Percentiles rank a stretch among this genome's conserved stretches.
These are phyloP conservation scores for Sugiyamaella lignohabitans DNA, from an alignment of 805 yeast species.

Conservation along the genomic window DNA sequence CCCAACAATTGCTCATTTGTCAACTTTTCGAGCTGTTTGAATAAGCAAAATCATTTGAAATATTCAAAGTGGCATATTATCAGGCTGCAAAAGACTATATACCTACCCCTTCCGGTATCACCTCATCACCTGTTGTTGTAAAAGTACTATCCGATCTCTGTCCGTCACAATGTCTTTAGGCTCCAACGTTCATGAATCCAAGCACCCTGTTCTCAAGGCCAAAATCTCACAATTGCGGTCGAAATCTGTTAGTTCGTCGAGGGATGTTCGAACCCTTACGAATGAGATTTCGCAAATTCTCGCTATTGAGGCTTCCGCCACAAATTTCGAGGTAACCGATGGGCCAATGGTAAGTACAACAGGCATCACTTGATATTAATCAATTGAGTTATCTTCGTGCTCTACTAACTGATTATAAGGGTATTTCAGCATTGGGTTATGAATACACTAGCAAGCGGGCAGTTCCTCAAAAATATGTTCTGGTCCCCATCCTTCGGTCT, in stretches of 20 bases:
- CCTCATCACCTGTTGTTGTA: too few relatives aligned
- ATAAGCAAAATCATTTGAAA: too few relatives aligned
- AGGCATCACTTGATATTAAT: too few relatives aligned
- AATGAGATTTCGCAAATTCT: slow-evolving; percentile 23
- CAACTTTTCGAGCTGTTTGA: too few relatives aligned
- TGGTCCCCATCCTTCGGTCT: slow-evolving; percentile 30
- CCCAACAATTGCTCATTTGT: too few relatives aligned
- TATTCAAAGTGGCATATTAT: too few relatives aligned
- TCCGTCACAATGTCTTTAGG: too few relatives aligned
- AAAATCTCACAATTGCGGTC: slow-evolving; percentile 26
- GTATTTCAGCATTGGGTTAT: slow-evolving; percentile 11
- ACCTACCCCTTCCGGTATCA: too few relatives aligned
- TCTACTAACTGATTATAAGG: slow-evolving; percentile 1
- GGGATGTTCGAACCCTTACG: slow-evolving; percentile 20
- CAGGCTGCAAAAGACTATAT: too few relatives aligned
- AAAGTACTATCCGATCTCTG: too few relatives aligned
- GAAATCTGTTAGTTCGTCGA: slow-evolving; percentile 14
- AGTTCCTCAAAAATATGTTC: slow-evolving; percentile 20
- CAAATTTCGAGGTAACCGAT: slow-evolving; percentile 18
- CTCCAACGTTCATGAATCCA: slow-evolving; percentile 17
- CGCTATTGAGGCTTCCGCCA: slow-evolving; percentile 25
- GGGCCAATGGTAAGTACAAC: too few relatives aligned
- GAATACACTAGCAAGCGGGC: slow-evolving; percentile 11
- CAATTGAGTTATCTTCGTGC: too few relatives aligned
- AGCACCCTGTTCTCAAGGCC: slow-evolving; percentile 24